Evolutionary conservation across 495 filamentous ascomycete species (phyloP).

Genomic region (Tuber melanosporum): DNA sequence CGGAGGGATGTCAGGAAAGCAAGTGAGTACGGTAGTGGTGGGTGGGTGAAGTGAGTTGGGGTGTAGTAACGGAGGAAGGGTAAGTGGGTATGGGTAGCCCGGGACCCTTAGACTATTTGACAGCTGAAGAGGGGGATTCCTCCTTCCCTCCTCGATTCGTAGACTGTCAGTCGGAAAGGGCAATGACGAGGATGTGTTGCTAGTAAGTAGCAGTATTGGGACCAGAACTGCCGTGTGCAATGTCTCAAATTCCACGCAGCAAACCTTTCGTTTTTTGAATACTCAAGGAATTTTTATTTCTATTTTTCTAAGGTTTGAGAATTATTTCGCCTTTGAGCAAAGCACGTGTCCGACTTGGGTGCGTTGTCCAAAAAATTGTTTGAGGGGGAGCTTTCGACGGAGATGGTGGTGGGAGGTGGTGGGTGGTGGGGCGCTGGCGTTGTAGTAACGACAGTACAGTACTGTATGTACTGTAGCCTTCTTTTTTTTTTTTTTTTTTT

Average conservation of each 20-base stretch:
- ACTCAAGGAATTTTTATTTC: constrained; percentile 39
- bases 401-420: too few relatives aligned
- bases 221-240: constrained; percentile 37
- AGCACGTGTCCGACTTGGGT: constrained; percentile 36
- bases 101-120: constrained; percentile 21
- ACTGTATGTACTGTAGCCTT: neutral
- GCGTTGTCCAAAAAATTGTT: constrained; percentile 36
- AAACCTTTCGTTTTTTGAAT: constrained; percentile 33
- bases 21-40: constrained; percentile 12
- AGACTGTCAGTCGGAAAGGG: neutral
- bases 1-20: constrained; percentile 29
- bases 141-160: neutral
- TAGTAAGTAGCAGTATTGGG: constrained; percentile 19
- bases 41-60: neutral
- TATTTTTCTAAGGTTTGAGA: constrained; percentile 26
- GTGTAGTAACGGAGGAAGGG: neutral
- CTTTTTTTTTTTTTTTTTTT: neutral
- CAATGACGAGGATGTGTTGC: neutral
- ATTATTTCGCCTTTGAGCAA: constrained; percentile 20
- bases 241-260: constrained; percentile 34
- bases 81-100: neutral
- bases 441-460: neutral
- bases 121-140: constrained; percentile 5
- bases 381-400: neutral
- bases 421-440: too few relatives aligned